Evolutionary conservation across 768 basidiomycete genomes (phyloP).

Genomic region (Boletus reticulatus): DNA sequence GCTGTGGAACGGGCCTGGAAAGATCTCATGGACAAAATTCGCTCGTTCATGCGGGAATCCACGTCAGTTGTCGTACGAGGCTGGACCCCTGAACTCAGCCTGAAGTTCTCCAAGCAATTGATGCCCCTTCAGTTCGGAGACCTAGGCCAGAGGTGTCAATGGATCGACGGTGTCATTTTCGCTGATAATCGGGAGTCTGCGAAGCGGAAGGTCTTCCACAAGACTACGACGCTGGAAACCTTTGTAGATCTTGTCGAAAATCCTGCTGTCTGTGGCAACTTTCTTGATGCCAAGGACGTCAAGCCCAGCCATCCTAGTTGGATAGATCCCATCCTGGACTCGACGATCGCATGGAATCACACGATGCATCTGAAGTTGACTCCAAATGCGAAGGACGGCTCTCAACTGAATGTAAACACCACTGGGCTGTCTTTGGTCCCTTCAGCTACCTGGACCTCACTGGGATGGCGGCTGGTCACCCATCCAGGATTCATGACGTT

Average conservation of each 20-base stretch:
- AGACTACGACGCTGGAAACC: background rate
- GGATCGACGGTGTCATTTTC: background rate
- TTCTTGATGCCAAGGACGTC: background rate
- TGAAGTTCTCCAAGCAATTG: background rate
- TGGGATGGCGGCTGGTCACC: no score
- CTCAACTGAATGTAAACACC: no score
- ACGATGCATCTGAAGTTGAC: no score
- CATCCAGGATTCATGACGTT: no score
- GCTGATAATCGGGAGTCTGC: background rate
- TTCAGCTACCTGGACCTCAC: no score
- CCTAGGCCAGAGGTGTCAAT: background rate
- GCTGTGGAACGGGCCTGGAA: background rate
- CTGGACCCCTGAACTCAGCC: background rate
- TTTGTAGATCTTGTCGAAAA: background rate
- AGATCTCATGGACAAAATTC: background rate
- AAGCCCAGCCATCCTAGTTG: background rate
- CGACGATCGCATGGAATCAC: background rate
- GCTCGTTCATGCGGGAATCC: background rate
- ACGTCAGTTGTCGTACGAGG: background rate
- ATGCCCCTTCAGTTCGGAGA: background rate
- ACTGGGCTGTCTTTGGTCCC: no score
- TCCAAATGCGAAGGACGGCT: no score
- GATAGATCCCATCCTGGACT: background rate
- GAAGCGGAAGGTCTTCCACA: background rate
- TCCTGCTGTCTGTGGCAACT: background rate